Percentiles rank a stretch among this genome's conserved stretches.
Conservation (phyloP, 2,329 filamentous ascomycete species). For the Aspergillus clavatus region DNA sequence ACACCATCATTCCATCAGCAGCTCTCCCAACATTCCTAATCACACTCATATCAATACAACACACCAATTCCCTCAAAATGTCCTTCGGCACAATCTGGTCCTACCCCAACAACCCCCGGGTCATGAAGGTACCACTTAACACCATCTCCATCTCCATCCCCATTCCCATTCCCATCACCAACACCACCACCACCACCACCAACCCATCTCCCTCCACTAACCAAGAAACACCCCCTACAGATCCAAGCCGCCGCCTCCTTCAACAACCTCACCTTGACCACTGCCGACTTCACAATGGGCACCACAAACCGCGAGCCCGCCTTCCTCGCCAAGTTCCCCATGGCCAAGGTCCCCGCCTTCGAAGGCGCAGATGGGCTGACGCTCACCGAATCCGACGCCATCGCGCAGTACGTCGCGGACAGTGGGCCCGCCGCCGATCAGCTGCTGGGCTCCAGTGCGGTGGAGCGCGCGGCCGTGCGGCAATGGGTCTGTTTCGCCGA, state of each 20-base stretch:
- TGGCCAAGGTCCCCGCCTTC: slow-evolving; percentile 50
- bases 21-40: not conserved
- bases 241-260: slow-evolving; percentile 31
- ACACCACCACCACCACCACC: no score
- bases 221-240: slow-evolving; percentile 6
- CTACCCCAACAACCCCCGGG: slow-evolving; percentile 21
- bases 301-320: slow-evolving; percentile 43
- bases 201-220: not conserved
- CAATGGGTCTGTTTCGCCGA: slow-evolving; percentile 47
- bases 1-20: not conserved
- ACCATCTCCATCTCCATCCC: no score
- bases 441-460: slow-evolving; percentile 42
- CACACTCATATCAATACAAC: no score
- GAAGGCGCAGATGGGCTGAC: slow-evolving; percentile 46
- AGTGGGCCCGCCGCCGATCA: slow-evolving; percentile 43
- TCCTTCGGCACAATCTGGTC: slow-evolving; percentile 16
- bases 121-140: slow-evolving; percentile 13
- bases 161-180: no score
- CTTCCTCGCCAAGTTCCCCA: slow-evolving; percentile 49
- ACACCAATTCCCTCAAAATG: not conserved
- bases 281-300: slow-evolving; percentile 39
- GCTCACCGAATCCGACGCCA: slow-evolving; percentile 46
- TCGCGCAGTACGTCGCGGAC: slow-evolving; percentile 45
- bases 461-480: slow-evolving; percentile 41
- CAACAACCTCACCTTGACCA: slow-evolving; percentile 30